Evolutionary conservation across 139 green algal species (phyloP), one percentile per base, ranked within the genome.

Genomic region (Tetraselmis chui): DNA sequence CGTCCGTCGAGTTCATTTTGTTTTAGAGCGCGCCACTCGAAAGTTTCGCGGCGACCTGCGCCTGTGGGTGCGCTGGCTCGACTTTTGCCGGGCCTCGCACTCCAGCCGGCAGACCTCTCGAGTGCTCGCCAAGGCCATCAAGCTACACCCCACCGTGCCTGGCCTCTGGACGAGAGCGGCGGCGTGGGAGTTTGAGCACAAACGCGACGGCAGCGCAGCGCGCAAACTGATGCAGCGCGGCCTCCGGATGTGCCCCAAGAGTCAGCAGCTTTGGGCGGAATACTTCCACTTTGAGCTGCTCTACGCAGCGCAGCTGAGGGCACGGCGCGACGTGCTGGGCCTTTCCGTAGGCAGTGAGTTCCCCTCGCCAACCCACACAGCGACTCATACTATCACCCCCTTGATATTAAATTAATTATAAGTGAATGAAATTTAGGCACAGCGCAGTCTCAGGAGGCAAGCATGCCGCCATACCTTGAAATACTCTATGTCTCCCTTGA

Each of bases 211-310:
- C 11, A 80, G 59, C 26, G 91, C 94, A 5, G 95, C 96, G 0
- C 89, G 96, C 23, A 81, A 89, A 23, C 91, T 98, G 30, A 96
- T 98, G 95, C 95, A 98, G 91, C 90, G 91, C n/a, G 94, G 94
- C 24, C 85, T 98, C 77, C 88, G 95, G 76, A 94, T 95, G 86
- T 96, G 91, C 87, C 82, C 82, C 28, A 75, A 85, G 76, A 84
- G 85, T 0, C 81, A 86, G 32, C 79, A 75, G 31, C 90, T 98
- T 58, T 98, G 96, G 96, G 80, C 91, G 2, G 93, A 98, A 85
- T 98, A 98, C 86, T 93, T 96, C 79, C 82, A 90, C 1, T 86
- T 93, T 86, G 93, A 97, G 89, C 87, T 97, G 83, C 79, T 93
- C n/a, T 97, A 96, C 84, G 91, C 92, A 1, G 82, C 89, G 76